A percentile compares a stretch with the other conserved stretches of the same genome.
Evolutionary conservation across 2,329 filamentous ascomycete species (phyloP).

Genomic region (Fusarium chlamydosporum): DNA sequence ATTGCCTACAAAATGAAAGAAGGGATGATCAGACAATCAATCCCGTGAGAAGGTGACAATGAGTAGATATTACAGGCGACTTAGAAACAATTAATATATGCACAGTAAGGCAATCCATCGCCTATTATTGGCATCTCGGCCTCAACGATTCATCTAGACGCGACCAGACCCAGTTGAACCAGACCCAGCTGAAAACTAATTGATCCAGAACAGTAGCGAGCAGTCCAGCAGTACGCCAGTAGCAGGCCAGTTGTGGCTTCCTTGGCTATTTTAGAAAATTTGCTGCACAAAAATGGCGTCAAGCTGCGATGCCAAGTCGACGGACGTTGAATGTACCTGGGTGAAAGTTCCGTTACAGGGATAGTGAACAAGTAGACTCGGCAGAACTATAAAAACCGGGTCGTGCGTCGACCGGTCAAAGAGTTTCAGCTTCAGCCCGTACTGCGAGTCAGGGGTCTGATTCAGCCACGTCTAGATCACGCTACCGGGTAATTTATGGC

Average conservation of each 20-base stretch:
- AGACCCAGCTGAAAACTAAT: not conserved
- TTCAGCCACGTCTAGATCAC: not conserved
- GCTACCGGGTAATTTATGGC: no score
- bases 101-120: not conserved
- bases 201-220: not conserved
- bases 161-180: not conserved
- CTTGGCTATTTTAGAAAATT: not conserved
- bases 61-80: not conserved
- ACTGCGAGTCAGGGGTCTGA: not conserved
- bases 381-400: constrained; percentile 1
- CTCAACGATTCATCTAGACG: not conserved
- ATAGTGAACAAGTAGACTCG: no score
- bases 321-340: not conserved
- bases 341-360: not conserved
- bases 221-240: not conserved
- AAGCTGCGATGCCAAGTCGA: not conserved
- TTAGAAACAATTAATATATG: not conserved
- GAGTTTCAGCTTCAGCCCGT: no score
- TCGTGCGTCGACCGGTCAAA: not conserved
- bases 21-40: not conserved
- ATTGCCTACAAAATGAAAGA: not conserved
- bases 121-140: not conserved
- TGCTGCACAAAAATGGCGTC: not conserved
- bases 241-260: not conserved
- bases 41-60: not conserved